These are phyloP conservation scores for Cymbopogon citratus DNA, from an alignment of 176 grass and related monocot species.

Conservation along the genomic window DNA sequence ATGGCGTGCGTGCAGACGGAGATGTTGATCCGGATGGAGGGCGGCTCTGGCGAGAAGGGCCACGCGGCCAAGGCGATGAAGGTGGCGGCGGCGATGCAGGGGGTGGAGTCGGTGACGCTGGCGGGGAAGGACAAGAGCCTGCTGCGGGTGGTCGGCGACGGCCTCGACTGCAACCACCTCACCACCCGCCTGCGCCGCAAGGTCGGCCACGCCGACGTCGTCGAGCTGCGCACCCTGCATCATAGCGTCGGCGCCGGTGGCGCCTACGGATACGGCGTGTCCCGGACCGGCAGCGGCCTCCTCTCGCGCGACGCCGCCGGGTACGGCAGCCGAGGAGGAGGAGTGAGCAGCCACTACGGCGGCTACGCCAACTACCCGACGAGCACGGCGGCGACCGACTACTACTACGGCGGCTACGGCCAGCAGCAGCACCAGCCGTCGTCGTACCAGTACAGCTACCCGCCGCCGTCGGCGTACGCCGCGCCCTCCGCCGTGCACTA, in stretches of 20 bases:
- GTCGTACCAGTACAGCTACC: background rate
- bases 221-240: constrained; percentile 33
- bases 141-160: constrained; percentile 34
- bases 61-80: constrained; percentile 34
- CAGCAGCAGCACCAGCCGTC: background rate
- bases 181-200: constrained; percentile 32
- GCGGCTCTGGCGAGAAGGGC: constrained; percentile 26
- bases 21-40: constrained; percentile 31
- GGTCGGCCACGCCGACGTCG: constrained; percentile 39
- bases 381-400: background rate
- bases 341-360: background rate
- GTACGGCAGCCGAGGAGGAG: background rate
- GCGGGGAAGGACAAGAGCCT: constrained; percentile 24
- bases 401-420: background rate
- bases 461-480: background rate
- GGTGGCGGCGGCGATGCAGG: constrained; percentile 7
- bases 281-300: background rate
- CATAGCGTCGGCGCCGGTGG: background rate
- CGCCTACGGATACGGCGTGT: background rate
- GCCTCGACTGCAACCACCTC: constrained; percentile 44
- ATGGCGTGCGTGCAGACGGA: constrained; percentile 26
- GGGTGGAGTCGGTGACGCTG: constrained; percentile 49
- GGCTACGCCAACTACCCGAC: background rate
- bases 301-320: background rate
- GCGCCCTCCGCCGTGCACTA: background rate